phyloP scores from a whole-genome alignment of 345 rosid species.

The Zanthoxylum bungeanum region DNA sequence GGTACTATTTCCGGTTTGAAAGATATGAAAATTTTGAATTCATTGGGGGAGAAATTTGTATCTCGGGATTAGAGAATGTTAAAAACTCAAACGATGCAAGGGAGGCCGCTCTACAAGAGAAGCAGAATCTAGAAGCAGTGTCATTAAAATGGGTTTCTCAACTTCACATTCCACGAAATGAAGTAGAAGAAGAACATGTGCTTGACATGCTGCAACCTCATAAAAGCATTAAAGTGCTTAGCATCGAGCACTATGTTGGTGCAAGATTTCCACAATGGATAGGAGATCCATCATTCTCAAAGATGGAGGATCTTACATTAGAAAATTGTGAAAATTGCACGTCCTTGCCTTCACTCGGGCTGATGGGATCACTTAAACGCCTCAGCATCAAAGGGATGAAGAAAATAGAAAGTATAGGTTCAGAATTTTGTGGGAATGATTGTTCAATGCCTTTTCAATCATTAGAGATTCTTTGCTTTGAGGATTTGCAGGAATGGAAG shows the following conservation, averaged over 20 bases:
- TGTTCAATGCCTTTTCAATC: background rate
- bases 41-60: background rate
- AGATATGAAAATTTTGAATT: background rate
- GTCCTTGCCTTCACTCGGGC: background rate
- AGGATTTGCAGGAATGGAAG: background rate
- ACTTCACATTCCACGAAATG: background rate
- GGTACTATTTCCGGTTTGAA: background rate
- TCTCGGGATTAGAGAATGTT: background rate
- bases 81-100: background rate
- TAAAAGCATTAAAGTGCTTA: background rate
- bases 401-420: background rate
- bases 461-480: constrained; percentile 2
- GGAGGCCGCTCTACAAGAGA: background rate
- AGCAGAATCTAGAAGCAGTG: background rate
- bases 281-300: background rate
- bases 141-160: background rate
- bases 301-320: background rate
- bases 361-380: background rate
- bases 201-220: background rate
- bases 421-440: background rate
- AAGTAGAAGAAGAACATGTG: background rate
- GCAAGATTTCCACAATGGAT: background rate
- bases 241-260: background rate
- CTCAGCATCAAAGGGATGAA: background rate
- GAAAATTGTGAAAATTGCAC: background rate